Conservation (phyloP, 495 filamentous ascomycete genomes). For the Neurospora sp. region DNA sequence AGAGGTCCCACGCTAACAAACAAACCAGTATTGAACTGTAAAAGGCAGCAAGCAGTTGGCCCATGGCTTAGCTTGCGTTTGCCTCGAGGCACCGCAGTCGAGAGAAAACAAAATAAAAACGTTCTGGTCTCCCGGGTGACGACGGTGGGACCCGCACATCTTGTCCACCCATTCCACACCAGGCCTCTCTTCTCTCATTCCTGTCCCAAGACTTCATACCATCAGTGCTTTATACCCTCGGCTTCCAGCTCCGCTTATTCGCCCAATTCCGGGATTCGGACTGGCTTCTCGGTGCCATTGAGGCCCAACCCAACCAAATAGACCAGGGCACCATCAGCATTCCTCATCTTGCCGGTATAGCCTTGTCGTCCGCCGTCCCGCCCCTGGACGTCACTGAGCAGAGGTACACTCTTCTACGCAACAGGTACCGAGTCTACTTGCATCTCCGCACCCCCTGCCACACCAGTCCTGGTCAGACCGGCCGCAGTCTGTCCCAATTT, state of each 20-base stretch:
- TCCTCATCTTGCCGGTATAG: conserved; percentile 6
- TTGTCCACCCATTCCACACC: not conserved
- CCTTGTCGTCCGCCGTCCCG: conserved; percentile 11
- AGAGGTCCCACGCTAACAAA: too few species aligned
- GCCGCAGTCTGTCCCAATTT: conserved; percentile 12
- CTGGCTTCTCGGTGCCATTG: conserved; percentile 10
- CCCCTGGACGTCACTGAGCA: conserved; percentile 2
- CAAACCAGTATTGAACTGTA: too few species aligned
- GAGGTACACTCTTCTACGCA: not conserved
- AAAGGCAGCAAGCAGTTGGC: not conserved
- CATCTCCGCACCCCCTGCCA: not conserved
- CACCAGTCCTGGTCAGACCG: conserved; percentile 1
- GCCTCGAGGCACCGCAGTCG: not conserved
- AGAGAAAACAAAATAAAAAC: not conserved
- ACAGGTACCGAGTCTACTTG: not conserved
- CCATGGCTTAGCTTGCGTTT: not conserved
- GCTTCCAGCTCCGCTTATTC: not conserved
- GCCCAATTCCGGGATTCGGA: not conserved
- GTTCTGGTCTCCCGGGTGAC: not conserved
- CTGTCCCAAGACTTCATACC: not conserved
- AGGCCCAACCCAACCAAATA: conserved; percentile 21
- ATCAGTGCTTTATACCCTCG: not conserved
- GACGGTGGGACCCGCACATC: not conserved
- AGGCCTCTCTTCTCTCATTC: not conserved
- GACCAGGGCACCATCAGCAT: conserved; percentile 6